A percentile compares a stretch with the other conserved stretches of the same genome.
Conservation (phyloP, 169 alveolate species). For the Hepatocystis sp. region DNA sequence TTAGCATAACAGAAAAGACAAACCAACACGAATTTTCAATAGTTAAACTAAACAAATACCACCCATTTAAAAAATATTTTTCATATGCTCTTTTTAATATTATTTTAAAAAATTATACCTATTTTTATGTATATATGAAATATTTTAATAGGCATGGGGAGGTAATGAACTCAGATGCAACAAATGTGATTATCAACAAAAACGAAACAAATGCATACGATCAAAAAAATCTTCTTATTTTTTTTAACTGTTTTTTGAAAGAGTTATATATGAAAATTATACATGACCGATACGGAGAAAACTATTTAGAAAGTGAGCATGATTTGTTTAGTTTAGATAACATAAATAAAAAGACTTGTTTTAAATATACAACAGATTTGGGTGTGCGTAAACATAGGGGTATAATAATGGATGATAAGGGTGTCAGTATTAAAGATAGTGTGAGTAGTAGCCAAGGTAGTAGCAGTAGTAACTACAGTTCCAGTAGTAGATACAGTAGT, state of each 20-base stretch:
- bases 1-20: slow-evolving; percentile 10
- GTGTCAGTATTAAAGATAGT: too few species aligned
- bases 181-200: too few species aligned
- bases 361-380: too few species aligned
- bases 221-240: slow-evolving; percentile 20
- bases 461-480: too few species aligned
- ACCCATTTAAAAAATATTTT: slow-evolving; percentile 47
- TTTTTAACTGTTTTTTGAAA: slow-evolving; percentile 40
- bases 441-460: too few species aligned
- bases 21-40: slow-evolving; percentile 22
- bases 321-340: too few species aligned
- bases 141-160: background rate
- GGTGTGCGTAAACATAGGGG: too few species aligned
- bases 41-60: slow-evolving; percentile 7
- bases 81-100: slow-evolving; percentile 34
- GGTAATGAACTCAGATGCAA: slow-evolving; percentile 1
- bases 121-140: slow-evolving; percentile 38
- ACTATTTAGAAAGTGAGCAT: background rate
- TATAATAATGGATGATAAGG: too few species aligned
- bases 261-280: slow-evolving; percentile 12
- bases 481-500: too few species aligned
- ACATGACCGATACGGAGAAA: too few species aligned
- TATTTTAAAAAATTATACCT: slow-evolving; percentile 41
- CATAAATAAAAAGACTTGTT: too few species aligned
- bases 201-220: too few species aligned